Evolutionary conservation across 306 rosid species (phyloP).

Genomic region (Arachis hypogaea): DNA sequence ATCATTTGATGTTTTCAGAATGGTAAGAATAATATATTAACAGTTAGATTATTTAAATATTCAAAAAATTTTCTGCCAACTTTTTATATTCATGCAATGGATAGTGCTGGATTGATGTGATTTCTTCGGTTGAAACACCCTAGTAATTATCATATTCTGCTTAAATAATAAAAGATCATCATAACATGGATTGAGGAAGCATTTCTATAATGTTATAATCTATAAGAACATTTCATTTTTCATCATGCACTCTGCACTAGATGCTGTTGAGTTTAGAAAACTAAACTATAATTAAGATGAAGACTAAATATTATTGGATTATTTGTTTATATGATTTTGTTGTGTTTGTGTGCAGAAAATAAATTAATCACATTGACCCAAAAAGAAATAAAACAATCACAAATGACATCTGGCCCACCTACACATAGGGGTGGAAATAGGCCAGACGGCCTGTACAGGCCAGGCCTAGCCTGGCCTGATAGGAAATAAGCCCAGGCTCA

Average conservation of each 20-base stretch:
- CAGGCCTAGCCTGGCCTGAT: no score
- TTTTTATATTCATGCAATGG: neutral
- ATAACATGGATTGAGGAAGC: neutral
- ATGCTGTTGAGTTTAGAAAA: no score
- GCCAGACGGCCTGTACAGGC: no score
- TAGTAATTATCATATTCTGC: slow-evolving; percentile 5
- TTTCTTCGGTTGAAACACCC: slow-evolving; percentile 1
- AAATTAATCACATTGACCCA: no score
- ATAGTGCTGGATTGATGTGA: neutral
- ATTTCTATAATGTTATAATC: neutral
- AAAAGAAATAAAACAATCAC: no score
- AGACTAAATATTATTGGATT: no score
- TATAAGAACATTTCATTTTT: neutral
- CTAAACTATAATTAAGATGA: no score
- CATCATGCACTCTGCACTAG: neutral
- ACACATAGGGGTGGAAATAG: no score
- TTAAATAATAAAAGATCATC: neutral
- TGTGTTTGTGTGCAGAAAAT: no score
- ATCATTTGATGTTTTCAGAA: slow-evolving; percentile 73
- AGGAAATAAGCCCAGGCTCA: no score
- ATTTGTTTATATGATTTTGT: no score
- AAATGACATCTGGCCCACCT: no score
- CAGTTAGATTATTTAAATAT: neutral
- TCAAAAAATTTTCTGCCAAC: slow-evolving; percentile 4
- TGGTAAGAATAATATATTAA: slow-evolving; percentile 47